phyloP scores from a whole-genome alignment of 495 filamentous ascomycete genomes.

The Halenospora varia region DNA sequence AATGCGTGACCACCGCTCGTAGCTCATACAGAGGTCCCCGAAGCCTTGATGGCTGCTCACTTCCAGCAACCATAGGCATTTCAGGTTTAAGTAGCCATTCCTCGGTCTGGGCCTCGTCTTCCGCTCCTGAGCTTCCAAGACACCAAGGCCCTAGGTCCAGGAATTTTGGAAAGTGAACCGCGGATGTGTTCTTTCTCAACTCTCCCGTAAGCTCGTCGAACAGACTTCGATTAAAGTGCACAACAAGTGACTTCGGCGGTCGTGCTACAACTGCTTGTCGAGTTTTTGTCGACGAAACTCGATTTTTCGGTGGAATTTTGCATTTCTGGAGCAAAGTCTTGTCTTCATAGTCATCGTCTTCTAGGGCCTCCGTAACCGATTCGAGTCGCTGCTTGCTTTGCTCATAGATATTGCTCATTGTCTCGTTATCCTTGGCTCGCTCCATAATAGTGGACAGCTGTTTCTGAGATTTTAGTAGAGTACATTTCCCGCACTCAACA shows the following conservation, averaged over 20 bases:
- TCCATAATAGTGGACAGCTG: conserved; percentile 35
- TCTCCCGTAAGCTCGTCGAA: conserved; percentile 78
- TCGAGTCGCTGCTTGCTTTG: conserved; percentile 45
- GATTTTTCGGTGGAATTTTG: conserved; percentile 63
- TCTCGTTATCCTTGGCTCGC: conserved; percentile 12
- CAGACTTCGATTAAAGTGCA: conserved; percentile 88
- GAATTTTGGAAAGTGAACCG: conserved; percentile 65
- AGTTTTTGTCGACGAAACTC: conserved; percentile 74
- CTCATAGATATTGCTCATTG: conserved; percentile 13
- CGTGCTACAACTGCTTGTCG: conserved; percentile 82
- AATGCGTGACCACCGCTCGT: conserved; percentile 82
- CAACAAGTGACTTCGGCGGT: conserved; percentile 68
- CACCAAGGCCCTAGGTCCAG: conserved; percentile 79
- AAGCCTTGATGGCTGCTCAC: conserved; percentile 26
- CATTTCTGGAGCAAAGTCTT: conserved; percentile 68
- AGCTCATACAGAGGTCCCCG: conserved; percentile 69
- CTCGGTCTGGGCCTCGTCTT: conserved; percentile 41
- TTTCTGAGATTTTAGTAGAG: conserved; percentile 51
- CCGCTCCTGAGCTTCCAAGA: conserved; percentile 46
- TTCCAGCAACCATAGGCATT: conserved; percentile 61
- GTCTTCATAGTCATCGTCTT: conserved; percentile 78
- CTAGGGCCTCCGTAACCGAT: conserved; percentile 63
- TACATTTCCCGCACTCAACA: conserved; percentile 90
- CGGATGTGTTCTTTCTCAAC: conserved; percentile 77
- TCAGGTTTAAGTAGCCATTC: conserved; percentile 63